phyloP scores from a whole-genome alignment of 2,329 filamentous ascomycete genomes.

The Fusarium fujikuroi region DNA sequence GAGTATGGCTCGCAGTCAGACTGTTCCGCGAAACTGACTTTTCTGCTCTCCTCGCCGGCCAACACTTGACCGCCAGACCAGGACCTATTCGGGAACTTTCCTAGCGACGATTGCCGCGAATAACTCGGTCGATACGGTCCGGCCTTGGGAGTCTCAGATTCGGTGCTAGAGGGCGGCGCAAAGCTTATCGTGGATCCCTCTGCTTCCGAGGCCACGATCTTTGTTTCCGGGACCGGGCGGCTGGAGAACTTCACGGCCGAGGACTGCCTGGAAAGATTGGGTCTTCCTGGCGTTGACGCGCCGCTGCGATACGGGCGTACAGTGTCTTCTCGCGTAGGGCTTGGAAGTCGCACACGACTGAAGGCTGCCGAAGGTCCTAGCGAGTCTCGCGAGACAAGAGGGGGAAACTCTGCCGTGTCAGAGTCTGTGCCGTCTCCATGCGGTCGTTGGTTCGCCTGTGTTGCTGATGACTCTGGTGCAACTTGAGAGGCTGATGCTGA shows the following conservation, averaged over 20 bases:
- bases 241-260: conserved; percentile 75
- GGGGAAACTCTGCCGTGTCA: conserved; percentile 39
- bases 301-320: conserved; percentile 38
- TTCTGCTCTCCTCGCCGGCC: conserved; percentile 65
- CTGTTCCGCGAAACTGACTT: conserved; percentile 70
- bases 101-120: conserved; percentile 59
- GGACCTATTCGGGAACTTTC: conserved; percentile 71
- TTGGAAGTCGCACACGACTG: conserved; percentile 39
- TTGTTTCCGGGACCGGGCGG: conserved; percentile 76
- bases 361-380: conserved; percentile 7
- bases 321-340: conserved; percentile 39
- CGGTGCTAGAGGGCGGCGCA: conserved; percentile 50
- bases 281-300: conserved; percentile 50
- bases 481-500: conserved; percentile 15
- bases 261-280: conserved; percentile 62
- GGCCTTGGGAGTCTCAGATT: conserved; percentile 43
- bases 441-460: background rate
- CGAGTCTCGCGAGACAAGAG: conserved; percentile 29
- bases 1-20: conserved; percentile 38
- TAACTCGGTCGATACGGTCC: conserved; percentile 50
- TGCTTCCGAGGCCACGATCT: conserved; percentile 69
- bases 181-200: conserved; percentile 76
- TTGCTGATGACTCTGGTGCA: conserved; percentile 13
- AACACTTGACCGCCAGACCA: conserved; percentile 70
- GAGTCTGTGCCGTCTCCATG: conserved; percentile 4